Evolutionary conservation across 2,329 filamentous ascomycete genomes (phyloP).

Genomic region (Myriosclerotinia scirpicola): DNA sequence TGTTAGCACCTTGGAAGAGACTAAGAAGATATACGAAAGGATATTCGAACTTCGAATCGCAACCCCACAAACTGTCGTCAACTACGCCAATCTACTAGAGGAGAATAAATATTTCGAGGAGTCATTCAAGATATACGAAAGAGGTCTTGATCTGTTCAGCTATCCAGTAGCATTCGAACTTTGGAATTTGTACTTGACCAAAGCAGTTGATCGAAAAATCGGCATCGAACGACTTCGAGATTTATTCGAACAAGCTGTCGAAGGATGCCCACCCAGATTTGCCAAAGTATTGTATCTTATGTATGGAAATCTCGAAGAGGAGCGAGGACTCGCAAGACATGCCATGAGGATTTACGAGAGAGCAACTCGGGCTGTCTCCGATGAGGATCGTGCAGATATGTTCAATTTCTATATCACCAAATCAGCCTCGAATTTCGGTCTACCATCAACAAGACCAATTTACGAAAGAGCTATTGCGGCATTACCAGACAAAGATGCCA

Average conservation of each 20-base stretch:
- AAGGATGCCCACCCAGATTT: conserved; percentile 92
- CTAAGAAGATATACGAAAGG: conserved; percentile 89
- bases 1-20: conserved; percentile 86
- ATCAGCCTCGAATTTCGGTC: conserved; percentile 94
- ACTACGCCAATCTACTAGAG: conserved; percentile 93
- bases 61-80: conserved; percentile 96
- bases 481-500: conserved; percentile 89
- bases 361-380: conserved; percentile 88
- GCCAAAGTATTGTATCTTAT: conserved; percentile 95
- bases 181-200: conserved; percentile 97
- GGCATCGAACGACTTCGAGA: conserved; percentile 91
- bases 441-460: conserved; percentile 90
- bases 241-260: conserved; percentile 94
- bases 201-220: conserved; percentile 94
- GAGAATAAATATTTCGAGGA: conserved; percentile 96
- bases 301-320: conserved; percentile 97
- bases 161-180: conserved; percentile 98
- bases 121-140: conserved; percentile 96
- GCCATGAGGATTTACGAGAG: conserved; percentile 99
- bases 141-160: conserved; percentile 95
- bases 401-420: conserved; percentile 99
- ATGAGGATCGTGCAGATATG: conserved; percentile 95
- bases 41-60: conserved; percentile 98
- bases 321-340: conserved; percentile 87
- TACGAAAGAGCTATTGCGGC: conserved; percentile 95